Base-by-base conservation (phyloP, 306 rosid species). In the Acacia confusa region DNA sequence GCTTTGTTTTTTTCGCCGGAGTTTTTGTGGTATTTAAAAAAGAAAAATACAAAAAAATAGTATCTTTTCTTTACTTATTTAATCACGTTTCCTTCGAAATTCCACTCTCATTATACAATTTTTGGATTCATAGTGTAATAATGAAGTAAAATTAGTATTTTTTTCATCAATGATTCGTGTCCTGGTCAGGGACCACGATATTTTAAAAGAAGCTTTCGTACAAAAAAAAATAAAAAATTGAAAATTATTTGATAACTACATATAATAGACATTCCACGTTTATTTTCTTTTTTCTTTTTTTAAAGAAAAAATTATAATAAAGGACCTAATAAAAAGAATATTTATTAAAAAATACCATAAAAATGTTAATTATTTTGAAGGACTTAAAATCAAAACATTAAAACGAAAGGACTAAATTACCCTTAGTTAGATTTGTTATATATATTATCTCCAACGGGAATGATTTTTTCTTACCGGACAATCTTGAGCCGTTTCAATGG, bases 401-500 rank as follows among this genome's bases (percentile, higher is more conserved):
- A n/a, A n/a, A n/a, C n/a, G n/a, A n/a, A n/a, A n/a, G n/a, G n/a
- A n/a, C n/a, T n/a, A n/a, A n/a, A n/a, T n/a, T n/a, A n/a, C n/a
- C n/a, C n/a, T n/a, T n/a, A n/a, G n/a, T n/a, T n/a, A n/a, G n/a
- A n/a, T n/a, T n/a, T n/a, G n/a, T n/a, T n/a, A n/a, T n/a, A n/a
- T n/a, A n/a, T n/a, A n/a, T n/a, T n/a, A n/a, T n/a, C n/a, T n/a
- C n/a, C n/a, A n/a, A n/a, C n/a, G n/a, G n/a, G n/a, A n/a, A n/a
- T n/a, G n/a, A n/a, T n/a, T n/a, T n/a, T n/a, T n/a, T n/a, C n/a
- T n/a, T n/a, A n/a, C n/a, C 98, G 84, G 43, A 94, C 92, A 80
- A 94, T 97, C 90, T 94, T 92, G 84, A 86, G 97, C 45, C 92
- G 98, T 85, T 89, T 94, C 58, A 81, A 14, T 1, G 94, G 92